A percentile compares a stretch with the other conserved stretches of the same genome.
Evolutionary conservation across 306 rosid species (phyloP).

Genomic region (Medicago arabica): DNA sequence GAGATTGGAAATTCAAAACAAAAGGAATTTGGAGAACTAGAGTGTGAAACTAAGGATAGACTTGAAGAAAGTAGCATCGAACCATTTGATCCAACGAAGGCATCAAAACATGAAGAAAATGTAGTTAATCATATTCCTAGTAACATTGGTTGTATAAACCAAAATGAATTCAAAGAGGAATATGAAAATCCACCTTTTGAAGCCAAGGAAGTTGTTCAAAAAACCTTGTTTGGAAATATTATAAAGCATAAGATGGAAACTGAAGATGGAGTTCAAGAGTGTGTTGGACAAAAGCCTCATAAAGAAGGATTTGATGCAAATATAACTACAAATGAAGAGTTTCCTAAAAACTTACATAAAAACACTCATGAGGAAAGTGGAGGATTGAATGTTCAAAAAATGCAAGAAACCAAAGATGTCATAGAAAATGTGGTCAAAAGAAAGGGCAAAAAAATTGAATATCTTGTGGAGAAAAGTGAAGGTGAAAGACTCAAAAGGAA

Average conservation of each 20-base stretch:
- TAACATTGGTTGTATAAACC: not conserved
- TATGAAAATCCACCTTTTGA: not conserved
- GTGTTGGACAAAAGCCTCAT: not conserved
- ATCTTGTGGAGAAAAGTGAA: constrained; percentile 8
- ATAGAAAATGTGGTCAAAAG: constrained; percentile 5
- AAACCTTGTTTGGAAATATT: not conserved
- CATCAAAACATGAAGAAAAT: not conserved
- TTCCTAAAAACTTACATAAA: constrained; percentile 24
- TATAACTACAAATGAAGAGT: constrained; percentile 1
- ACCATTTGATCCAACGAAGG: not conserved
- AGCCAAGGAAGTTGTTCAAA: not conserved
- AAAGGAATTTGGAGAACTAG: constrained; percentile 22
- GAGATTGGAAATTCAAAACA: constrained; percentile 1
- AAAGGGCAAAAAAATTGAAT: constrained; percentile 3
- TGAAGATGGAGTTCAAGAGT: too few species aligned
- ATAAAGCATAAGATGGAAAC: not conserved
- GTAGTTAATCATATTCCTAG: not conserved
- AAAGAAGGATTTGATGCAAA: constrained; percentile 31
- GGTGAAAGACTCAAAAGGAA: constrained; percentile 6
- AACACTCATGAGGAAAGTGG: not conserved
- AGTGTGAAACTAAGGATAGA: constrained; percentile 27
- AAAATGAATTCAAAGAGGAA: constrained; percentile 30
- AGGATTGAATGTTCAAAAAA: constrained; percentile 6
- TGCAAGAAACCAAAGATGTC: constrained; percentile 1
- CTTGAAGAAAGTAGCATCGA: constrained; percentile 13